Evolutionary conservation across 306 rosid species (phyloP), one percentile per base, ranked within the genome.

Genomic region (Psophocarpus tetragonolobus): DNA sequence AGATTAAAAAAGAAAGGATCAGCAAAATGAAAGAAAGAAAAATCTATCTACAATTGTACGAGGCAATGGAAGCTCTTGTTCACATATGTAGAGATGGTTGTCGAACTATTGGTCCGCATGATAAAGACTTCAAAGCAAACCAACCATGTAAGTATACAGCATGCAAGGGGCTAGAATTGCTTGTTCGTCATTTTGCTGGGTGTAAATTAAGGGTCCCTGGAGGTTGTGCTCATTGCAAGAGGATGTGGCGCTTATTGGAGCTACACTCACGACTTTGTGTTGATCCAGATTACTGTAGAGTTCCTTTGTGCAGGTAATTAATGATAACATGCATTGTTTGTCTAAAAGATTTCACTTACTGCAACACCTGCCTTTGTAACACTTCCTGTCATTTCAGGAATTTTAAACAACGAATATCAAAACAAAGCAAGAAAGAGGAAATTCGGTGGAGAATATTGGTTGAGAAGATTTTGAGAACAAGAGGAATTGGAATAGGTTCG

Each of bases 241-340:
- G 98, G 80, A 92, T 91, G 97, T 92, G 98, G 97, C 98, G 92
- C 48, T 83, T 95, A n/a, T 81, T 92, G 81, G 98, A 95, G 82
- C 72, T 92, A 67, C 97, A 95, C 63, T 95, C 97, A 42, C 88
- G 90, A 64, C 87, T 95, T 50, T 95, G 97, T 71, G 87, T 87
- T 54, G 85, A 87, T 88, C 88, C 91, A 6, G 68, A 61, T 77
- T 26, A 6, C 45, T 95, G 98, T 44, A 72, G 85, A 79, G 98
- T 95, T 70, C 97, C 97, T 24, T 81, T 92, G 57, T 95, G 97
- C 97, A 87, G 97, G 98, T 94, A 73, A 75, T 29, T 71, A 24
- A 56, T 38, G 18, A 12, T 9, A 20, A 21, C 21, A 8, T 1
- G 6, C 18, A 0, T 12, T 58, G 30, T 6, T 38, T 9, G 20